A percentile compares a stretch with the other conserved stretches of the same genome.
These are phyloP conservation scores for Microbotryum lychnidis-dioicae DNA, from an alignment of 1,284 basidiomycete genomes.

Conservation along the genomic window DNA sequence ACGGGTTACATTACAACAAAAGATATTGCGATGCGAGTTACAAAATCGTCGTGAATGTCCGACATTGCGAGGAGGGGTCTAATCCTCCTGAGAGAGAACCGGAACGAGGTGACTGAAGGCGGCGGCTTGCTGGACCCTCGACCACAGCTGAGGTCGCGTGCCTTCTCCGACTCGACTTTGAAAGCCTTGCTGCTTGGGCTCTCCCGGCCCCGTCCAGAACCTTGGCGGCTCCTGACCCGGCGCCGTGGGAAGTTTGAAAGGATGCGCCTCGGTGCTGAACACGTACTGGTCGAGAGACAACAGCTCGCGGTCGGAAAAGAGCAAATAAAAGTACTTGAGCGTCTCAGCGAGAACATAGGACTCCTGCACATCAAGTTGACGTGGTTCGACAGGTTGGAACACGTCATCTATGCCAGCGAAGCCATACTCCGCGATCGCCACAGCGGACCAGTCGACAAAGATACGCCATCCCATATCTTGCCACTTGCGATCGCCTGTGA, in stretches of 20 bases:
- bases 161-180: conserved; percentile 16
- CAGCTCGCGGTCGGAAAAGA: conserved; percentile 65
- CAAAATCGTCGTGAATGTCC: no score
- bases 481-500: conserved; percentile 53
- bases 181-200: conserved; percentile 1
- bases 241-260: background rate
- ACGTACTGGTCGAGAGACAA: conserved; percentile 65
- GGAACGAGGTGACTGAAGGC: background rate
- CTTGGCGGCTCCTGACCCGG: no score
- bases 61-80: no score
- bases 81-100: no score
- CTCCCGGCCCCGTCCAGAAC: conserved; percentile 23
- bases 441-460: no score
- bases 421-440: no score
- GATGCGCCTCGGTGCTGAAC: conserved; percentile 62
- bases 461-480: no score
- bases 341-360: conserved; percentile 54
- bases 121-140: conserved; percentile 23
- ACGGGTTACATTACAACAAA: no score
- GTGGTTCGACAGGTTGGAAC: no score
- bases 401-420: no score
- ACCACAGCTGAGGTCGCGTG: conserved; percentile 25
- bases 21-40: no score
- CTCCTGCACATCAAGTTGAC: background rate
- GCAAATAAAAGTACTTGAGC: conserved; percentile 84